Evolutionary conservation across 345 rosid genomes (phyloP).

Genomic region (Bruguiera gymnorhiza): DNA sequence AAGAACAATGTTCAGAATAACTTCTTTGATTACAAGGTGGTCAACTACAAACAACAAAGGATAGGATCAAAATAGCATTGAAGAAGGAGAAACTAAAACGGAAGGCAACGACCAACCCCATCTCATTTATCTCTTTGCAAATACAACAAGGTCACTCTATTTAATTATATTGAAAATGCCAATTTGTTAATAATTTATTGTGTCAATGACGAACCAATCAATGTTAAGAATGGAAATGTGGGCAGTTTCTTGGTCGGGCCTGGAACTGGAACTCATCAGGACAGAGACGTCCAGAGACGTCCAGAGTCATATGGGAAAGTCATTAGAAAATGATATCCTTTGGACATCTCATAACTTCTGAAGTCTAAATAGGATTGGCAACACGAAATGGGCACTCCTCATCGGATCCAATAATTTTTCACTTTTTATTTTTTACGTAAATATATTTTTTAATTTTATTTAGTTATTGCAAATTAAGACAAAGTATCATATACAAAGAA

Average conservation of each 20-base stretch:
- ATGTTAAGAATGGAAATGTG: not conserved
- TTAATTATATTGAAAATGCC: not conserved
- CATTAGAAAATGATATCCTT: too few species aligned
- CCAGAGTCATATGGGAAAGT: not conserved
- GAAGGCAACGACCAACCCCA: not conserved
- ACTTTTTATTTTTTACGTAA: too few species aligned
- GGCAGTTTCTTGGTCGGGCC: too few species aligned
- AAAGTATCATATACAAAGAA: too few species aligned
- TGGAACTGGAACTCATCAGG: too few species aligned
- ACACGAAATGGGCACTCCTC: not conserved
- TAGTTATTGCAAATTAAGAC: too few species aligned
- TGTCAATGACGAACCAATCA: too few species aligned
- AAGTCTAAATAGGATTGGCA: not conserved
- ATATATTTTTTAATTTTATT: too few species aligned
- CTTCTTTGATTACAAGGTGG: not conserved
- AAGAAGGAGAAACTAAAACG: not conserved
- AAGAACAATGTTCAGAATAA: not conserved
- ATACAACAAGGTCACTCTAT: not conserved
- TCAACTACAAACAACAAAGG: not conserved
- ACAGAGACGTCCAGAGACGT: not conserved
- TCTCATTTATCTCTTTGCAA: not conserved
- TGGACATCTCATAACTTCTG: too few species aligned
- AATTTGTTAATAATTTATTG: not conserved
- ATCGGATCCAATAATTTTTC: too few species aligned
- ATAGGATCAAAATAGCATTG: not conserved